Evolutionary conservation across 2,329 filamentous ascomycete species (phyloP), one percentile per base, ranked within the genome.

Genomic region (Trichoderma arundinaceum): DNA sequence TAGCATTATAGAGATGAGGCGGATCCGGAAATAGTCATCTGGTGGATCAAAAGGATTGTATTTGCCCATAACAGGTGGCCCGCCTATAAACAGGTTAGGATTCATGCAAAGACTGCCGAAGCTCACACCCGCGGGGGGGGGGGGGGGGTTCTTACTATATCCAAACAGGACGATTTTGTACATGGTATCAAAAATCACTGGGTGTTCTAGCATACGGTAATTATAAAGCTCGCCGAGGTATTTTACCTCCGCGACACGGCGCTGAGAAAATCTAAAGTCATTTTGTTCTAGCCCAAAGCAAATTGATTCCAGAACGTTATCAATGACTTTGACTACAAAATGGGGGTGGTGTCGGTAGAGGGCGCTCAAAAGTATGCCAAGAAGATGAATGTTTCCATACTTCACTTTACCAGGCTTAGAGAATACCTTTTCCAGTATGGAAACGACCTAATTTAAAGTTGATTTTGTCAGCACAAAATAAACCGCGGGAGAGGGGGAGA

Each of bases 191-290:
- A 99, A 99, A 59, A 99, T 90, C 28, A 98, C 91, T 0, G 92
- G 91, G 49, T 96, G 95, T 77, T 99, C 95, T 43, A 99, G 86
- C 87, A 99, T 92, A 65, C 95, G 91, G 76, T 98, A 99, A 73
- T 97, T 97, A 81, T 99, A 99, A 9, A 99, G 86, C 78, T 99
- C 95, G 22, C 92, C 94, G 5, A 99, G 83, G 75, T 97, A 99
- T 76, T 97, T 98, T 73, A 97, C 92, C 77, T 98, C 94, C 2
- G 96, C 92, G 68, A 99, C 90, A 22, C 95, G 90, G 67, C 94
- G 90, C 78, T 99, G 95, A 75, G 96, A 97, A 80, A 93, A 96
- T 73, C 96, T 94, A 84, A 97, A 99, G 75, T 99, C 95, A 72
- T 98, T 98, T 71, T 94, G 88, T 77, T 99, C 95, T 2, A 99